Percentiles rank a stretch among this genome's conserved stretches.
phyloP scores from a whole-genome alignment of 305 asterid species.

The Striga hermonthica region DNA sequence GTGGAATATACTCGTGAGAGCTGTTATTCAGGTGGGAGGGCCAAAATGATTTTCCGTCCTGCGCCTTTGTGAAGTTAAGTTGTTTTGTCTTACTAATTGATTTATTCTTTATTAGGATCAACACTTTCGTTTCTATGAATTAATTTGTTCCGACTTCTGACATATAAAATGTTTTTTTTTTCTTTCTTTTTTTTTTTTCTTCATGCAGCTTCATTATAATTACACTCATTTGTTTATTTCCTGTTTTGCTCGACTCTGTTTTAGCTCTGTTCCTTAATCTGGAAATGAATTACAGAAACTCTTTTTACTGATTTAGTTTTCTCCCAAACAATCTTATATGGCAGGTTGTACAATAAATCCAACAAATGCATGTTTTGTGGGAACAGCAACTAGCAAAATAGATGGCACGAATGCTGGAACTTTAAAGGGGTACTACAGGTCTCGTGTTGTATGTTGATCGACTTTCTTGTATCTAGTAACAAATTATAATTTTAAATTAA shows the following conservation, averaged over 20 bases:
- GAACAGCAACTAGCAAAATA: no score
- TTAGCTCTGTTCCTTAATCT: not conserved
- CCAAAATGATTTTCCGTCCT: conserved; percentile 30
- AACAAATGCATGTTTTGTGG: no score
- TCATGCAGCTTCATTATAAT: conserved; percentile 27
- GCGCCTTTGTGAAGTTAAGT: conserved; percentile 35
- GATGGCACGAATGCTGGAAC: no score
- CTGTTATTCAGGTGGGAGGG: conserved; percentile 46
- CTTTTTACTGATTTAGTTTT: conserved; percentile 14
- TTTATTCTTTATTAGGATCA: conserved; percentile 12
- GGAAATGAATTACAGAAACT: not conserved
- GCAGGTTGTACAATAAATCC: no score
- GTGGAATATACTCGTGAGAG: conserved; percentile 92
- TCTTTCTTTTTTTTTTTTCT: conserved; percentile 13
- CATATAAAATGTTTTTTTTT: conserved; percentile 2
- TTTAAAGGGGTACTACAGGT: no score
- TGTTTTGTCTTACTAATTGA: conserved; percentile 18
- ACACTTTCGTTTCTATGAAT: conserved; percentile 4
- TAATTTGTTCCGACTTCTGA: conserved; percentile 23
- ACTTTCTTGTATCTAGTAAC: not conserved
- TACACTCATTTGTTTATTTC: conserved; percentile 8
- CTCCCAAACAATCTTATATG: no score
- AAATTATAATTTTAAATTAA: not conserved
- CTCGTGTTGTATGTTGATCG: no score
- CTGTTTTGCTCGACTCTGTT: conserved; percentile 17